A percentile compares a stretch with the other conserved stretches of the same genome.
phyloP scores from a whole-genome alignment of 139 green algal genomes.

The Coelastrella sp. region DNA sequence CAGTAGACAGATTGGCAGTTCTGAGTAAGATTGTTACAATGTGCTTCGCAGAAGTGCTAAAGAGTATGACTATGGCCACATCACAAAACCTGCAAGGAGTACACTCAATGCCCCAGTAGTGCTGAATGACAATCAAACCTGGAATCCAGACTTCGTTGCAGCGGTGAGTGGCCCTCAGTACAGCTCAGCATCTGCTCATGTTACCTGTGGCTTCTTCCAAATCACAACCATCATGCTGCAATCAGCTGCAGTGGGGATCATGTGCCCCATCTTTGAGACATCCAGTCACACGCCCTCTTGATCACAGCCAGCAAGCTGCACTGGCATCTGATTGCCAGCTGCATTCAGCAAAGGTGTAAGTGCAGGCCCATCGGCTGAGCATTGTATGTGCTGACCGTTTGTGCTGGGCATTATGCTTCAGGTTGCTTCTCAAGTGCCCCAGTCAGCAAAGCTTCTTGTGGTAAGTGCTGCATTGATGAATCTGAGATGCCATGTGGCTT shows the following conservation, averaged over 20 bases:
- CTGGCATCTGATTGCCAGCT: neutral
- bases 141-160: constrained; percentile 23
- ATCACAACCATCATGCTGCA: too few species aligned
- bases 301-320: too few species aligned
- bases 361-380: too few species aligned
- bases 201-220: too few species aligned
- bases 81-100: constrained; percentile 54
- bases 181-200: neutral
- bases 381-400: too few species aligned
- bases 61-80: constrained; percentile 50
- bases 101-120: constrained; percentile 37
- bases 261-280: too few species aligned
- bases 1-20: too few species aligned
- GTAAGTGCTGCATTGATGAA: constrained; percentile 20
- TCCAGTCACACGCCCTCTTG: too few species aligned
- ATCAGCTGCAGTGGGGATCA: too few species aligned
- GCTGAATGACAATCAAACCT: neutral
- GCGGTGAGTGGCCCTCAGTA: neutral
- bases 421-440: neutral
- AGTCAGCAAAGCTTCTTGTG: constrained; percentile 40
- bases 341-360: neutral
- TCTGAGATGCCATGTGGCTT: neutral
- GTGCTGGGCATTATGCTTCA: constrained; percentile 4
- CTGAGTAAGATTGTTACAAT: too few species aligned
- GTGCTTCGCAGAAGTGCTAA: constrained; percentile 19